Conservation (phyloP, 352 stramenopile genomes). For the Pythium brassicae region DNA sequence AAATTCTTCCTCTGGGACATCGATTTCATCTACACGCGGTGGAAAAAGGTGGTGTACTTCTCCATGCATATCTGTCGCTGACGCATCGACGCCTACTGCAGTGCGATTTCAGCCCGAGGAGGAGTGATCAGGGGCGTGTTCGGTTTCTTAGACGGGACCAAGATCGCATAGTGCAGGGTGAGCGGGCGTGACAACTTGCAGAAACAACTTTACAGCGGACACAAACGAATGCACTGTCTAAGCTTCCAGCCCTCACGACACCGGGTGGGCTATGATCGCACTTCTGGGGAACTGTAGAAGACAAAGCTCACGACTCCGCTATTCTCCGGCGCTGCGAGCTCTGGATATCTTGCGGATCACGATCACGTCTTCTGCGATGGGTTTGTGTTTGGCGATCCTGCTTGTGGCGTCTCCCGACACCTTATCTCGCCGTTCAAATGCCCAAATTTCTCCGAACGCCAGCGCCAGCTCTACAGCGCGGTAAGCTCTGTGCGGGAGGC, state of each 20-base stretch:
- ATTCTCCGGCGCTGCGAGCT: not conserved
- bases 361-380: not conserved
- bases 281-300: not conserved
- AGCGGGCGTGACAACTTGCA: not conserved
- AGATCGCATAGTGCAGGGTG: not conserved
- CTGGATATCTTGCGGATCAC: not conserved
- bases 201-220: not conserved
- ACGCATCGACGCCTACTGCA: not conserved
- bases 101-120: not conserved
- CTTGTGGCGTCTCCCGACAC: not conserved
- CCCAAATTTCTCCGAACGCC: not conserved
- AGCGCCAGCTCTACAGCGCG: not conserved
- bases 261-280: not conserved
- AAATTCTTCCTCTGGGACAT: not conserved
- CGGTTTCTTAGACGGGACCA: not conserved
- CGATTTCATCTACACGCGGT: not conserved
- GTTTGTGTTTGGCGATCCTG: not conserved
- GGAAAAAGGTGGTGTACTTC: not conserved
- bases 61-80: not conserved
- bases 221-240: not conserved
- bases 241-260: not conserved
- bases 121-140: not conserved
- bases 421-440: not conserved
- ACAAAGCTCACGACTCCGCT: not conserved
- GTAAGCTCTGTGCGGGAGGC: not conserved